Evolutionary conservation across 2,329 filamentous ascomycete species (phyloP), one percentile per base, ranked within the genome.

Genomic region (Monilinia polystroma): DNA sequence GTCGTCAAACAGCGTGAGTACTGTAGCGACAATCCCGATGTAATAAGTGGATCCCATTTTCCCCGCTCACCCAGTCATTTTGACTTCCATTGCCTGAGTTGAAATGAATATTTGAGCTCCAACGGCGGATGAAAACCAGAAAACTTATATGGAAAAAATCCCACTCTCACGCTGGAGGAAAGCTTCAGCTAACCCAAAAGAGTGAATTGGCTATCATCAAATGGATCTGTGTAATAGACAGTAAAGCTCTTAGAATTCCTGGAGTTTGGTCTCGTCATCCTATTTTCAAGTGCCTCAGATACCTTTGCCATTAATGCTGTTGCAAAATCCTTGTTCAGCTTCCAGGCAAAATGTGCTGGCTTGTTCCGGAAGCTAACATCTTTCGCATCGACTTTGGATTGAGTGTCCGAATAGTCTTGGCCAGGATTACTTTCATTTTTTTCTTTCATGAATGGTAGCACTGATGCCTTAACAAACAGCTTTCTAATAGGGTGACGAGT

Each of bases 401-500:
- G 11, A 12, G 12, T 0, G 8, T 51, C 29, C 2, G 56, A 53
- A 45, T 45, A 45, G 6, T 52, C 47, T 35, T 32, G n/a, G 32
- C 20, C 2, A 3, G 32, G 3, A 2, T 12, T 53, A 16, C 53
- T 32, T 11, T 8, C 4, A 20, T 3, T 53, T 53, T 41, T 35
- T 4, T 29, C 18, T 26, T 35, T 4, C 20, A 66, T 12, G 49
- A 58, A 60, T 4, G 55, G 35, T 4, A 45, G 23, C 6, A 67
- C 45, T 1, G 57, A 47, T 20, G 68, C 63, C 20, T 63, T 47
- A 4, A 68, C 45, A 20, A 71, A 63, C 4, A 71, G 23, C 20
- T 59, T 63, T 43, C 56, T 47, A 35, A 71, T 47, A 2, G 63
- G 54, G 52, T 70, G 58, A 18, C 29, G 29, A 23, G 29, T 43